Evolutionary conservation across 2,329 filamentous ascomycete genomes (phyloP).

Genomic region (Beauveria varroae): DNA sequence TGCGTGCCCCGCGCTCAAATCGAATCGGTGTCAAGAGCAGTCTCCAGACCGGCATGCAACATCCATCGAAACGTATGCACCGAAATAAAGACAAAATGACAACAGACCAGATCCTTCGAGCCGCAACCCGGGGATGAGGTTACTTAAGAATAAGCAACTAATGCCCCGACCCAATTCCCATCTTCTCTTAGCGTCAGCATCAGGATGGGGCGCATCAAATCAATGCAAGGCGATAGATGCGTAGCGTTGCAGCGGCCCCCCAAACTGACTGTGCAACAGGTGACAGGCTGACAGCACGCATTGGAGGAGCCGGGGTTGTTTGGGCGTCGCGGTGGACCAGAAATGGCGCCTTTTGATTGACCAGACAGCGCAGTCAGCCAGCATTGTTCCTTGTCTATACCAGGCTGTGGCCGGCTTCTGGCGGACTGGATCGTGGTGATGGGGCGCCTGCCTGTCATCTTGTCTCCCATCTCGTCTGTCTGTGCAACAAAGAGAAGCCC

Average conservation of each 20-base stretch:
- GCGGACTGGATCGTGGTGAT: not conserved
- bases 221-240: not conserved
- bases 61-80: not conserved
- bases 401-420: too few species aligned
- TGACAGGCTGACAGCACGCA: not conserved
- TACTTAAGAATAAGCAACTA: not conserved
- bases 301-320: not conserved
- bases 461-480: not conserved
- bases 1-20: not conserved
- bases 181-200: conserved; percentile 2
- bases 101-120: not conserved
- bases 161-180: not conserved
- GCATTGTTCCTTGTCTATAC: too few species aligned
- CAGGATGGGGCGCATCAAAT: conserved; percentile 6
- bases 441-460: too few species aligned
- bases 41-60: not conserved
- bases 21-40: not conserved
- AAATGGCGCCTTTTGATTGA: not conserved
- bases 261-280: conserved; percentile 4
- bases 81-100: not conserved
- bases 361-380: too few species aligned
- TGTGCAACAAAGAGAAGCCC: not conserved
- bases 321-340: not conserved
- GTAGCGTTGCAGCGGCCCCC: conserved; percentile 2
- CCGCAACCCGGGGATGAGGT: not conserved